phyloP scores from a whole-genome alignment of 805 yeast species.

The Trichomonascus vanleenenianus region DNA sequence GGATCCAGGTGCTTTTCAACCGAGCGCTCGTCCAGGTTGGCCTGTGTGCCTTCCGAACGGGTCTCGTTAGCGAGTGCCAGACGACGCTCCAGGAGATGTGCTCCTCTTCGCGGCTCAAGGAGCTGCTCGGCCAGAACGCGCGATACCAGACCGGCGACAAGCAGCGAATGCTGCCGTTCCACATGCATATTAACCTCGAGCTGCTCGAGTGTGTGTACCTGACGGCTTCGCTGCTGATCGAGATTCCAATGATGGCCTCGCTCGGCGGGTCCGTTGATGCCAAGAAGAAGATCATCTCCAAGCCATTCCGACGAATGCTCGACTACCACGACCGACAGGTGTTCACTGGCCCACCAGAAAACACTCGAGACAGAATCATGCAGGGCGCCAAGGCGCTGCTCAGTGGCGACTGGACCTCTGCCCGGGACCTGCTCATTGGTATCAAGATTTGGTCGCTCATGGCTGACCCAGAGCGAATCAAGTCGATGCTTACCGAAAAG shows the following conservation, averaged over 20 bases:
- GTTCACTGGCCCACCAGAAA: constrained; percentile 97
- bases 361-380: constrained; percentile 86
- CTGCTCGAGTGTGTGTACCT: constrained; percentile 88
- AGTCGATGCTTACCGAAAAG: constrained; percentile 60
- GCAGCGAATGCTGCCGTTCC: constrained; percentile 89
- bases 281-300: constrained; percentile 59
- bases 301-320: constrained; percentile 82
- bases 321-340: constrained; percentile 92
- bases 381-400: constrained; percentile 86
- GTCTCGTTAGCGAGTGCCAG: constrained; percentile 78
- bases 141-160: constrained; percentile 43
- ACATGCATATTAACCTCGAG: constrained; percentile 95
- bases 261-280: constrained; percentile 43
- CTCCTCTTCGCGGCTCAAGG: constrained; percentile 78
- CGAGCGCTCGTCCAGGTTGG: constrained; percentile 95
- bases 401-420: constrained; percentile 81
- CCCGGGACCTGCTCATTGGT: constrained; percentile 61
- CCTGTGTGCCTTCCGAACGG: constrained; percentile 86
- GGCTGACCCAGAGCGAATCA: constrained; percentile 58
- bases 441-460: constrained; percentile 83
- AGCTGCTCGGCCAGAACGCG: constrained; percentile 79
- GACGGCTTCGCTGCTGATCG: constrained; percentile 82
- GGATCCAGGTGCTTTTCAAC: constrained; percentile 86
- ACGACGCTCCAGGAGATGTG: constrained; percentile 83
- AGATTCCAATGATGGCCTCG: constrained; percentile 85